Evolutionary conservation across 768 basidiomycete genomes (phyloP), one percentile per base, ranked within the genome.

Genomic region (Cystobasidiopsis lactophilus): DNA sequence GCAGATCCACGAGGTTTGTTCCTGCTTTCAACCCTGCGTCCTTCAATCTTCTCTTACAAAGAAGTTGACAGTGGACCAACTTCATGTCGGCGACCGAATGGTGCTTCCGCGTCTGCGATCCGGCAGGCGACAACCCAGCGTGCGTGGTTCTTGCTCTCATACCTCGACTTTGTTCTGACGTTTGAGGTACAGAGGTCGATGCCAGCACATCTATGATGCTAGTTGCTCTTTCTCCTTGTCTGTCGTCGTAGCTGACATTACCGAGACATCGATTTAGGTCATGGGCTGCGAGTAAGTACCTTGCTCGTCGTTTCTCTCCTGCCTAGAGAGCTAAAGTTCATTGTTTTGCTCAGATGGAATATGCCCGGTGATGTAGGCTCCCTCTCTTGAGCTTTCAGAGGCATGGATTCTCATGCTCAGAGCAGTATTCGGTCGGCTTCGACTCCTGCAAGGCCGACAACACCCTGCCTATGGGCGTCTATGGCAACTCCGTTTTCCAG

Each of bases 1-100:
- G 58, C 72, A 82, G 61, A 69, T 80, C 39, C 72, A 76, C 59
- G 77, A 83, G 63, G 84, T 57, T 52, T 23, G 52, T 52, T 24
- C 7, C 14, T n/a, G n/a, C 27, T 43, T 11, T 43, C 19, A 11
- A 19, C 11, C 41, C 23, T 43, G 19, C 7, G 19, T 9, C 27
- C 9, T 26, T 43, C 13, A 19, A 10, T 43, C 41, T 11, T 43
- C 41, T 7, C 11, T 11, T 43, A 43, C 27, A n/a, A n/a, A n/a
- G n/a, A n/a, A n/a, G n/a, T n/a, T n/a, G n/a, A n/a, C n/a, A n/a
- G n/a, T n/a, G n/a, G n/a, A 7, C 23, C 23, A 11, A 11, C 19
- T 43, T 19, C 19, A 43, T 43, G 41, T 43, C 41, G 19, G 41
- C 7, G 27, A 43, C 13, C 41, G 41, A 43, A 24, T 43, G 19